These are phyloP conservation scores for Didymella sp. DNA, from an alignment of 2,329 filamentous ascomycete genomes.

Conservation along the genomic window DNA sequence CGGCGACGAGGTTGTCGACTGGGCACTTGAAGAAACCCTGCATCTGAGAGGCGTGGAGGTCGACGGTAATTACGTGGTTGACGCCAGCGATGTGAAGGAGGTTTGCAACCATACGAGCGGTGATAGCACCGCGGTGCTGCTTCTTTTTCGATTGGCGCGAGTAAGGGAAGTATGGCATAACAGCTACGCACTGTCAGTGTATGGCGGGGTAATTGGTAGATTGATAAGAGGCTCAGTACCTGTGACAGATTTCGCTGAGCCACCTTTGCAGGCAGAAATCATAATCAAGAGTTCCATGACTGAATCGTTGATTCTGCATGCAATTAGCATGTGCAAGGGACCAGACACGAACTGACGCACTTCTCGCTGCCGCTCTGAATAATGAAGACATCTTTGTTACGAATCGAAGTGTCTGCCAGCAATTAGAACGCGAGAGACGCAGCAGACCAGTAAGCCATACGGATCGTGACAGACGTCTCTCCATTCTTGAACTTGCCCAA, in stretches of 20 bases:
- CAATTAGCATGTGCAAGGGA: slow-evolving; percentile 33
- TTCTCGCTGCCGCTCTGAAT: slow-evolving; percentile 94
- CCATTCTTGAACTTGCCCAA: slow-evolving; percentile 73
- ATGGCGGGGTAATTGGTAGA: slow-evolving; percentile 13
- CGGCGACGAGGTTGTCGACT: slow-evolving; percentile 95
- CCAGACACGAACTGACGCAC: slow-evolving; percentile 44
- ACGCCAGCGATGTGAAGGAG: slow-evolving; percentile 91
- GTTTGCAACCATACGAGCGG: slow-evolving; percentile 95
- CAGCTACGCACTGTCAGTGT: slow-evolving; percentile 61
- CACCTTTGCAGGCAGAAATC: slow-evolving; percentile 98
- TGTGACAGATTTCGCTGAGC: slow-evolving; percentile 94
- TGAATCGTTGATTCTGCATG: slow-evolving; percentile 83
- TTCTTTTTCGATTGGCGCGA: slow-evolving; percentile 99
- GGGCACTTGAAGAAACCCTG: slow-evolving; percentile 98
- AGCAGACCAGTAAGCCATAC: slow-evolving; percentile 45
- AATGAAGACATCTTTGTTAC: slow-evolving; percentile 98
- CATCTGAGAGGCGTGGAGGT: slow-evolving; percentile 93
- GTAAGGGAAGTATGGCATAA: slow-evolving; percentile 97
- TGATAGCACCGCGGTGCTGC: slow-evolving; percentile 93
- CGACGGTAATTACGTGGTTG: slow-evolving; percentile 96
- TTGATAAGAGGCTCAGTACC: slow-evolving; percentile 63
- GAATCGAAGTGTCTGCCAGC: slow-evolving; percentile 68
- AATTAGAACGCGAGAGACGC: slow-evolving; percentile 25
- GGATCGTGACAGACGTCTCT: slow-evolving; percentile 73
- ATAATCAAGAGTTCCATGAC: slow-evolving; percentile 99